Percentiles rank a stretch among this genome's conserved stretches.
Evolutionary conservation across 2,329 filamentous ascomycete species (phyloP).

Genomic region (Lachnellula willkommii): DNA sequence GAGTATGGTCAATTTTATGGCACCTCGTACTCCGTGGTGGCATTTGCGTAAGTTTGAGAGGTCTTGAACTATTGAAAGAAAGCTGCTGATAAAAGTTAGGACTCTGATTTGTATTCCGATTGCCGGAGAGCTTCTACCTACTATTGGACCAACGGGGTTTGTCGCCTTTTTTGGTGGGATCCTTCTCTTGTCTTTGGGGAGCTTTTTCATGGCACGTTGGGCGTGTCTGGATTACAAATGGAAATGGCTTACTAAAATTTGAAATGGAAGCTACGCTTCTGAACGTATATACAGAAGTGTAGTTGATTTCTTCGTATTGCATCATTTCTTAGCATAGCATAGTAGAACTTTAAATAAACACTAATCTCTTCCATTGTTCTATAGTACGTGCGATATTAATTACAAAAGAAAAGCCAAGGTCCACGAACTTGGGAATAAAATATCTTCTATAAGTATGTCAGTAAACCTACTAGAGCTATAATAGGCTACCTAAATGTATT

Average conservation of each 20-base stretch:
- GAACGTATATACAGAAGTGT: too few species aligned
- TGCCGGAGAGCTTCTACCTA: conserved; percentile 23
- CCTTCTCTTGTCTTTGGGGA: conserved; percentile 19
- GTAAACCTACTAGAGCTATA: too few species aligned
- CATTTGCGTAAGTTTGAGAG: conserved; percentile 27
- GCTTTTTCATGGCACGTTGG: conserved; percentile 28
- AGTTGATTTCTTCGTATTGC: too few species aligned
- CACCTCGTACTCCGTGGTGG: conserved; percentile 25
- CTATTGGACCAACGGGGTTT: conserved; percentile 19
- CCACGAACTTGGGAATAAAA: too few species aligned
- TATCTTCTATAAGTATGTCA: too few species aligned
- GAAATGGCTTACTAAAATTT: conserved; percentile 27
- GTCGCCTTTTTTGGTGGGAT: conserved; percentile 27
- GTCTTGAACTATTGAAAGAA: not conserved
- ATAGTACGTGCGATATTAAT: too few species aligned
- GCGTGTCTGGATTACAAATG: conserved; percentile 27
- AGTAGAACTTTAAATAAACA: too few species aligned
- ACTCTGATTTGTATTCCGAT: conserved; percentile 27
- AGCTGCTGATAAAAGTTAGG: conserved; percentile 8
- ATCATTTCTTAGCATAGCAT: not conserved
- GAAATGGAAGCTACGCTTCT: not conserved
- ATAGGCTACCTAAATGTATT: too few species aligned
- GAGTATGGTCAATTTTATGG: conserved; percentile 29
- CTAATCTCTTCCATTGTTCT: too few species aligned
- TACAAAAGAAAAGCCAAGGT: too few species aligned